A percentile compares a stretch with the other conserved stretches of the same genome.
phyloP scores from a whole-genome alignment of 2,329 filamentous ascomycete genomes.

The Aspergillus sp. region DNA sequence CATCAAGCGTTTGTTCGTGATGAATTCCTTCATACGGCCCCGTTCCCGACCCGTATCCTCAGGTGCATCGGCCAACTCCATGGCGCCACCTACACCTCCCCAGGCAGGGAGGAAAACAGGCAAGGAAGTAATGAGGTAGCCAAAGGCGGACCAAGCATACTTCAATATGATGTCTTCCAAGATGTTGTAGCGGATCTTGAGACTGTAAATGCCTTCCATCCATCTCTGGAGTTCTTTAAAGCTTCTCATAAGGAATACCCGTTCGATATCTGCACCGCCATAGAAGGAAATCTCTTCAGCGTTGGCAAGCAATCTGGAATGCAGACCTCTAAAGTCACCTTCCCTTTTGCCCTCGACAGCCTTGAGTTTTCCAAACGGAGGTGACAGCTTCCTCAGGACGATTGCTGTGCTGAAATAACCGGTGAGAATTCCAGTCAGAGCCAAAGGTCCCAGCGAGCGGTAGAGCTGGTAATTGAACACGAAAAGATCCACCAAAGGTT shows the following conservation, averaged over 20 bases:
- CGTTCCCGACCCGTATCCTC: constrained; percentile 56
- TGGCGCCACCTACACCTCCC: constrained; percentile 73
- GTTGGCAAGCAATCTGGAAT: constrained; percentile 89
- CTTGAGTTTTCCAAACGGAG: constrained; percentile 94
- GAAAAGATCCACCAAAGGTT: constrained; percentile 92
- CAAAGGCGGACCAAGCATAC: constrained; percentile 97
- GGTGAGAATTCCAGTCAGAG: constrained; percentile 76
- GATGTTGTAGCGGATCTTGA: constrained; percentile 98
- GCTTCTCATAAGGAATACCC: constrained; percentile 82
- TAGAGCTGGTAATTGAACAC: constrained; percentile 99
- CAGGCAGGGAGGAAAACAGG: constrained; percentile 92
- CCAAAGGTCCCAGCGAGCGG: constrained; percentile 81
- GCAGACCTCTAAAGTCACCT: constrained; percentile 87
- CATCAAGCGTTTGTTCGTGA: constrained; percentile 98
- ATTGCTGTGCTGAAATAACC: constrained; percentile 95
- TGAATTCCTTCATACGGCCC: constrained; percentile 94
- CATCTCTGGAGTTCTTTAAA: constrained; percentile 90
- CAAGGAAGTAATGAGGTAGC: constrained; percentile 86
- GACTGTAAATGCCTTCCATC: constrained; percentile 98
- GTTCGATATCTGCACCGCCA: constrained; percentile 90
- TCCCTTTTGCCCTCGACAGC: constrained; percentile 93
- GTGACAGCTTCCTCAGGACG: constrained; percentile 79
- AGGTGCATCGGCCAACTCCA: constrained; percentile 54
- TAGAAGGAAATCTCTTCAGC: constrained; percentile 98
- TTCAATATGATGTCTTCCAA: constrained; percentile 97